A percentile compares a stretch with the other conserved stretches of the same genome.
Conservation (phyloP, 2,329 filamentous ascomycete genomes). For the Penicillium sp. region DNA sequence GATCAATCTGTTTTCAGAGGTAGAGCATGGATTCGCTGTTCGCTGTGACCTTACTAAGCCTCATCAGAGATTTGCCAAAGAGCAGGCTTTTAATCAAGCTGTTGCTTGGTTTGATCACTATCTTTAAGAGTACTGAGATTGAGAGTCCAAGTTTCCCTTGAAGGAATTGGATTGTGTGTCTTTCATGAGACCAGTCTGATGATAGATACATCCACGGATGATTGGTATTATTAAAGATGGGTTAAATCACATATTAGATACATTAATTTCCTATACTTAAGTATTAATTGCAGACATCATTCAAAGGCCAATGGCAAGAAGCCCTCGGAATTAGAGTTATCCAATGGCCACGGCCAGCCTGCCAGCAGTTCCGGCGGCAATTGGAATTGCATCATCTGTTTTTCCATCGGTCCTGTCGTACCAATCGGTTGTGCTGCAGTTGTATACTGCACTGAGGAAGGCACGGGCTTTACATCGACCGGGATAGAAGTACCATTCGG, state of each 20-base stretch:
- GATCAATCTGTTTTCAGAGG: slow-evolving; percentile 68
- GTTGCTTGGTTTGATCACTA: slow-evolving; percentile 60
- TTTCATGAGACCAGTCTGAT: not conserved
- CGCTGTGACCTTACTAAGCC: slow-evolving; percentile 61
- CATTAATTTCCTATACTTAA: not conserved
- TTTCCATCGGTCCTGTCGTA: slow-evolving; percentile 10
- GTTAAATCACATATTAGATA: not conserved
- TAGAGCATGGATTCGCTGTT: slow-evolving; percentile 71
- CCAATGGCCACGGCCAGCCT: slow-evolving; percentile 44
- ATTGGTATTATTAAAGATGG: not conserved
- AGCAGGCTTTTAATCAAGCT: slow-evolving; percentile 74
- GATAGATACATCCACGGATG: too few relatives aligned
- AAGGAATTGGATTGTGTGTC: not conserved
- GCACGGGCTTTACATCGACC: slow-evolving; percentile 6
- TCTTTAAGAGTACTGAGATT: not conserved
- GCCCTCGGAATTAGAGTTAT: slow-evolving; percentile 23
- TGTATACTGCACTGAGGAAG: not conserved
- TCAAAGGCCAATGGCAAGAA: slow-evolving; percentile 27
- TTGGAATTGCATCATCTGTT: slow-evolving; percentile 38
- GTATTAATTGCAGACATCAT: not conserved
- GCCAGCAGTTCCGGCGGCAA: slow-evolving; percentile 43
- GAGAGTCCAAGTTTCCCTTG: not conserved
- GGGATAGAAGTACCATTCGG: slow-evolving; percentile 8
- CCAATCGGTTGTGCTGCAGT: not conserved
- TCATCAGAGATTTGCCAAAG: slow-evolving; percentile 65